Base-by-base conservation (phyloP, 1,139 yeast species). In the Blastobotrys ciferrii region DNA sequence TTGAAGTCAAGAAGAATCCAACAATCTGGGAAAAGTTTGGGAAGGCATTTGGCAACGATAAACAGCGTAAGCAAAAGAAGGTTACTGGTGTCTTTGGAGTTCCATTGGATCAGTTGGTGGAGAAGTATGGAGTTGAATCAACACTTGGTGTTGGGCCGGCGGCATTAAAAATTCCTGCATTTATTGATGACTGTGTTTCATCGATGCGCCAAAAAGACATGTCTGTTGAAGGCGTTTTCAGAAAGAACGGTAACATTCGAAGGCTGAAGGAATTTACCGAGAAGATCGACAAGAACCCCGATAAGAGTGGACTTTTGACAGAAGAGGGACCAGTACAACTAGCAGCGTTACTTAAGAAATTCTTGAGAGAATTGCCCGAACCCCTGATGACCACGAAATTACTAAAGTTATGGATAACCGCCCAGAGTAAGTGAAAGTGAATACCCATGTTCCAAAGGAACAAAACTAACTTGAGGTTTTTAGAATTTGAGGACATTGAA, bases 211-310 rank as follows among this genome's bases (percentile, higher is more conserved):
- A 87, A 51, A 88, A 87, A 74, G 98, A 92, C 69, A 84, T 94
- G 87, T 87, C 97, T 2, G 92, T 89, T 17, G 98, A 92, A 68
- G 98, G 98, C 51, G 86, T 94, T 7, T 94, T 94, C 74, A 78
- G 99, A 61, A 86, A 91, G 63, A 94, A 94, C 64, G 99, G 99
- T 62, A 94, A 94, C 62, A 92, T 94, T 61, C 82, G 91, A 59
- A 78, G 87, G 43, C 73, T 92, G 46, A 80, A 85, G 57, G 88
- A 84, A 57, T 72, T 91, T 52, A 79, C 91, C 0, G 89, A 82
- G 46, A 78, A 75, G 51, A 84, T 91, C 57, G 94, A 94, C 67
- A 73, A 77, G 50, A 76, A 78, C 57, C 96, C 97, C 1, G 77
- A 81, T 35, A 79, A 75, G 52, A 76, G 83, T 12, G 94, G 95